Conservation (phyloP, 306 rosid species). For the Herpetospermum pedunculosum region DNA sequence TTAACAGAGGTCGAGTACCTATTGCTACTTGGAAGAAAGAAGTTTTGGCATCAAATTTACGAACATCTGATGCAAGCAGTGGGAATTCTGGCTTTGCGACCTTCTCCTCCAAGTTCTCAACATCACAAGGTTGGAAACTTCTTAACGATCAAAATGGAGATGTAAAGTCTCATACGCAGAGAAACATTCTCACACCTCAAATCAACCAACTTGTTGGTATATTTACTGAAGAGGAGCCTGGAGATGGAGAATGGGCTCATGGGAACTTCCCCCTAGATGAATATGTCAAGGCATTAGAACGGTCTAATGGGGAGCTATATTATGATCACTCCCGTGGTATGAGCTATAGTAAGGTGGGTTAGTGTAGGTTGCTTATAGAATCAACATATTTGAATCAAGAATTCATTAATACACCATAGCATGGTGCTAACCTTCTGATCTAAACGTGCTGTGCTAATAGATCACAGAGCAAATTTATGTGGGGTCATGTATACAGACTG, state of each 20-base stretch:
- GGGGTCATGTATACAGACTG: constrained; percentile 88
- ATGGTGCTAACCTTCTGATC: neutral
- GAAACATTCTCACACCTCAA: constrained; percentile 24
- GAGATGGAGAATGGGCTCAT: constrained; percentile 83
- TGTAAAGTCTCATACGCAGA: constrained; percentile 36
- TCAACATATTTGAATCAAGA: neutral
- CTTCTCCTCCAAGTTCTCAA: constrained; percentile 65
- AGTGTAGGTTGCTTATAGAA: neutral
- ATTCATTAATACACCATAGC: neutral
- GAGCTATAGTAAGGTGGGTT: constrained; percentile 75
- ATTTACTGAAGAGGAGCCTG: constrained; percentile 59
- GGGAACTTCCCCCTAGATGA: constrained; percentile 89
- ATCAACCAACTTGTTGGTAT: constrained; percentile 43
- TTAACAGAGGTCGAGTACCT: constrained; percentile 77
- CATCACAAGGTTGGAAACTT: constrained; percentile 43
- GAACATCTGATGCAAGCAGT: constrained; percentile 32
- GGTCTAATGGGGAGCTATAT: constrained; percentile 73
- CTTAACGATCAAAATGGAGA: constrained; percentile 38
- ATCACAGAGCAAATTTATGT: constrained; percentile 83
- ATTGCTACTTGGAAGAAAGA: constrained; percentile 65
- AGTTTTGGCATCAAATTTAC: constrained; percentile 50
- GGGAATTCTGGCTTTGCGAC: constrained; percentile 61
- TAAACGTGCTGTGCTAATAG: constrained; percentile 21
- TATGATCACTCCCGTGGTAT: constrained; percentile 79
- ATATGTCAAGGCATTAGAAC: constrained; percentile 64